Evolutionary conservation across 768 basidiomycete genomes (phyloP).

Genomic region (Mycena albidolilacea): DNA sequence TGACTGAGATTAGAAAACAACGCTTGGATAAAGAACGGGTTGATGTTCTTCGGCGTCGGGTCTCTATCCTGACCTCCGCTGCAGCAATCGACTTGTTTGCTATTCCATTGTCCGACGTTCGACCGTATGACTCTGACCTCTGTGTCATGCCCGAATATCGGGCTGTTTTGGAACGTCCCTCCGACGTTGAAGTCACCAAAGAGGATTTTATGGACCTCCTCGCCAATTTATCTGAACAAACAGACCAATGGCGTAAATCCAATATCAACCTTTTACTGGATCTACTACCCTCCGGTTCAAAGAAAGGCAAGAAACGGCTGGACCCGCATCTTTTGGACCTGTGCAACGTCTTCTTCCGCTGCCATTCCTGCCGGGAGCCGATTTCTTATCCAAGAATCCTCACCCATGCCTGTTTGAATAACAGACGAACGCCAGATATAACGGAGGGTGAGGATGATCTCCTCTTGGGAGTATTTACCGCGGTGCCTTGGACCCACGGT

Average conservation of each 20-base stretch:
- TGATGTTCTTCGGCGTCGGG: neutral
- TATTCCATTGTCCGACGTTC: constrained; percentile 14
- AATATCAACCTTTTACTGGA: constrained; percentile 39
- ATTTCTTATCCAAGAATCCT: constrained; percentile 51
- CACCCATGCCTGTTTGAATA: constrained; percentile 46
- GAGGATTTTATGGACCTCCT: constrained; percentile 29
- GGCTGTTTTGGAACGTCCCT: constrained; percentile 38
- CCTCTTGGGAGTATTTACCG: neutral
- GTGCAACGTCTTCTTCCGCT: constrained; percentile 53
- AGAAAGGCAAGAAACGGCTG: neutral
- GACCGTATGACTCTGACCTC: constrained; percentile 22
- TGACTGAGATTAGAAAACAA: constrained; percentile 30
- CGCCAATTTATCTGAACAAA: constrained; percentile 27
- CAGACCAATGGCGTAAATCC: constrained; percentile 43
- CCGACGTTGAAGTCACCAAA: constrained; percentile 8
- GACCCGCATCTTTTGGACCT: constrained; percentile 41
- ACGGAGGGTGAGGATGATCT: constrained; percentile 34
- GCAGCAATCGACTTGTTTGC: neutral
- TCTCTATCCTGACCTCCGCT: neutral
- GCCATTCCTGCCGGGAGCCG: constrained; percentile 48
- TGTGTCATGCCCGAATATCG: constrained; percentile 32
- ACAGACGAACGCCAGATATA: neutral
- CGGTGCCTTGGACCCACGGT: constrained; percentile 44
- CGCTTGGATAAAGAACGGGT: constrained; percentile 1
- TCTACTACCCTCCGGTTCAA: constrained; percentile 34